These are phyloP conservation scores for Colletotrichum ledebouriae DNA, from an alignment of 2,329 filamentous ascomycete genomes.

Conservation along the genomic window DNA sequence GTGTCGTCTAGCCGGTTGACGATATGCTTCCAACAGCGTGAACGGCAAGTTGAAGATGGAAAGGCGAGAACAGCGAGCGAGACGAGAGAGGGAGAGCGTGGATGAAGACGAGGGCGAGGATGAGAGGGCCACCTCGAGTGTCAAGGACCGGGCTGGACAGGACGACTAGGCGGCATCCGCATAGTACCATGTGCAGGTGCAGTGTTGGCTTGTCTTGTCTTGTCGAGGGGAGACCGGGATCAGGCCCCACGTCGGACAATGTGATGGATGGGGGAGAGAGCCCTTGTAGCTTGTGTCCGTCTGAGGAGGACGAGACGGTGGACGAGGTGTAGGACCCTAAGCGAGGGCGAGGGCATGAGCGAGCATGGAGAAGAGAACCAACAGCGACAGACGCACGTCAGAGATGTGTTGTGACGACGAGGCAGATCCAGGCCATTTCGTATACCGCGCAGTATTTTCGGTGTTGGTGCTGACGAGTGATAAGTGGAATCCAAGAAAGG, in stretches of 20 bases:
- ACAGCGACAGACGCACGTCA: slow-evolving; percentile 3
- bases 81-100: background rate
- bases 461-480: background rate
- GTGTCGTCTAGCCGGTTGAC: background rate
- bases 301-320: slow-evolving; percentile 1
- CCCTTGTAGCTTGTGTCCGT: slow-evolving; percentile 27
- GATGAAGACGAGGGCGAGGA: background rate
- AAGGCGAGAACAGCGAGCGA: slow-evolving; percentile 1
- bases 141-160: slow-evolving; percentile 2
- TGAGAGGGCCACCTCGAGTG: background rate
- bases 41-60: slow-evolving; percentile 6
- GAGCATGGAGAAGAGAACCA: background rate
- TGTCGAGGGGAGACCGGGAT: slow-evolving; percentile 33
- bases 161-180: background rate
- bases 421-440: background rate
- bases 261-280: slow-evolving; percentile 40
- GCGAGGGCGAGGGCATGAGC: background rate
- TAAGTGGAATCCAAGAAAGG: background rate
- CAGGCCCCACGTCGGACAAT: slow-evolving; percentile 39
- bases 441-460: background rate
- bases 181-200: slow-evolving; percentile 19
- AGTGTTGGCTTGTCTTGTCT: slow-evolving; percentile 40
- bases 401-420: slow-evolving; percentile 10
- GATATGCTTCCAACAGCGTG: background rate
- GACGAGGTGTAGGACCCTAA: slow-evolving; percentile 5